Evolutionary conservation across 768 basidiomycete genomes (phyloP), one percentile per base, ranked within the genome.

Genomic region (Piloderma croceum): DNA sequence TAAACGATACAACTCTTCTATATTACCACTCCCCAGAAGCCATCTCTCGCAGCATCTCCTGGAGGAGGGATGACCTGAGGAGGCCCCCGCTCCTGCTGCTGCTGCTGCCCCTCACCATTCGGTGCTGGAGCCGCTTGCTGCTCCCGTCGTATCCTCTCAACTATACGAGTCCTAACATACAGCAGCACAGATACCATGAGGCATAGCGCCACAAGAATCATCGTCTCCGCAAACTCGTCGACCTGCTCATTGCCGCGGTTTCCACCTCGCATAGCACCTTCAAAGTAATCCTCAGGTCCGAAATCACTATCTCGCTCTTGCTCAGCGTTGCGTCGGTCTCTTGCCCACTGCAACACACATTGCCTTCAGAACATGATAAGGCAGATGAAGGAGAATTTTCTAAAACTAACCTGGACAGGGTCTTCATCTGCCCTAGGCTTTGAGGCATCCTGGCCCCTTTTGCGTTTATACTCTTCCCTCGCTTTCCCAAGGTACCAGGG

Each of bases 401-500:
- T n/a, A n/a, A n/a, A 11, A 57, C 73, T 31, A 29, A 79, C 85
- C 70, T 85, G 77, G 27, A 89, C 74, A 2, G 76, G 83, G 53
- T 87, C 80, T 39, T 84, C 85, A 15, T 83, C 85, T 27, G 74
- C 76, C 19, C n/a, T n/a, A n/a, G n/a, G n/a, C n/a, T n/a, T n/a
- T n/a, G n/a, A n/a, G n/a, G n/a, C n/a, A n/a, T n/a, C n/a, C n/a
- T 73, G 68, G 2, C 66, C 65, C 38, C 60, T 68, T 44, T 68
- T 65, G 18, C 80, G 75, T 44, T 69, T 69, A 47, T 74, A 86
- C 39, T 90, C 83, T 42, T 90, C 88, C 45, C 74, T 76, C 4
- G 88, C 86, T 51, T 83, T 88, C 6, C 88, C 88, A 31, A 88
- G 60, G 52, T 90, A 89, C 89, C 88, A 90, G 5, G 77, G 69